Base-by-base conservation (phyloP, 306 rosid genomes). In the Ammopiptanthus mongolicus region DNA sequence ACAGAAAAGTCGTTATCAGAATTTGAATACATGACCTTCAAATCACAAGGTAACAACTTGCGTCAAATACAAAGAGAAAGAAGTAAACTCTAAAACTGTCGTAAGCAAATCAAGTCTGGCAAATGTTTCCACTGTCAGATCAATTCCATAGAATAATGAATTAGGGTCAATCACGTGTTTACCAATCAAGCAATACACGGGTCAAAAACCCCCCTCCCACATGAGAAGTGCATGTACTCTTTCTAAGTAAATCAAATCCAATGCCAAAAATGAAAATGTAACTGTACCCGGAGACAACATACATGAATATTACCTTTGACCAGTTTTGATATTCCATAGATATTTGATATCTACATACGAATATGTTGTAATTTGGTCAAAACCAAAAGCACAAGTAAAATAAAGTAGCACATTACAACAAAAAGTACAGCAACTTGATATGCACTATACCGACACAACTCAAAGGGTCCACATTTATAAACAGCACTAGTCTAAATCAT, bases 401-500 rank as follows among this genome's bases (percentile, higher is more conserved):
- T 7, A 59, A 48, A 25, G 11, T 17, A 50, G 25, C 59, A 22
- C 13, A 3, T 31, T n/a, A 75, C 79, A 29, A 41, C 66, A 52
- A 25, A 21, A 65, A 47, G 14, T 22, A n/a, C 23, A 14, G 73
- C 11, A 15, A 19, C 50, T 37, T n/a, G 58, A 29, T 3, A 29
- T 3, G 17, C 51, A 18, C 50, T 14, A 36, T 50, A 37, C 15
- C 65, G 28, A 72, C 53, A 42, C 66, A 71, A 10, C 41, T 62
- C 50, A 53, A 71, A 53, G 25, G 39, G 13, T 74, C 29, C 60
- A 46, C 19, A 8, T 11, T 65, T 62, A 53, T 63, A 39, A 52
- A 78, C 50, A 53, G 50, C 39, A 69, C 76, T 85, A 78, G 31
- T 69, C 58, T 14, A 19, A 22, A 31, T 89, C 93, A 14, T 52